Evolutionary conservation across 768 basidiomycete genomes (phyloP), one percentile per base, ranked within the genome.

Genomic region (Phlebiopsis gigantea): DNA sequence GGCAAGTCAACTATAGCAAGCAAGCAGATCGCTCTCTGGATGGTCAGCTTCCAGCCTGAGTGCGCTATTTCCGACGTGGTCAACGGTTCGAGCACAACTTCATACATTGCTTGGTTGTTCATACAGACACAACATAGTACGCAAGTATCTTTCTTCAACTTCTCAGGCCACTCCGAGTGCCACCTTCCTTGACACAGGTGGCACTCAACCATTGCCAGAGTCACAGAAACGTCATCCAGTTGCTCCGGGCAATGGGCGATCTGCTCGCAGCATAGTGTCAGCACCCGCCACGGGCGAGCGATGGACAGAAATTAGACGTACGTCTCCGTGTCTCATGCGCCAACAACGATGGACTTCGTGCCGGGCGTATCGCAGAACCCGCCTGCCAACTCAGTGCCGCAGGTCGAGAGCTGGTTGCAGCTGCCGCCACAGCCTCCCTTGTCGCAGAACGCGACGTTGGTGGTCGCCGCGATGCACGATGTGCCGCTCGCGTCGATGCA

Each of bases 341-440:
- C 41, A 8, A 63, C 47, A 22, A 59, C 19, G 54, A 73, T 71
- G 2, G 70, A 71, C 7, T 31, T n/a, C 1, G 70, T 71, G 12
- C 63, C 63, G 15, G 70, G 70, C 4, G 71, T 70, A 49, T 10
- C 60, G 59, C 72, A 73, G 54, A 73, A 71, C 1, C 56, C 56
- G 39, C 62, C 60, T 24, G 63, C 61, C 58, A 71, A 31, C 10
- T 28, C 45, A 30, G 61, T 63, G 8, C 69, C 66, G 55, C 72
- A 73, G n/a, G n/a, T 46, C 15, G 63, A 17, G 43, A 60, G 54
- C 26, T 25, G 28, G 44, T 66, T 66, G 62, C 72, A 73, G 29
- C 41, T 57, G 4, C 66, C 66, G 1, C 46, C 55, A 45, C 72
- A 73, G 7, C 51, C 57, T 2, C 41, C 34, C 17, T 47, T 21